These are phyloP conservation scores for Diplodia sapinea DNA, from an alignment of 2,329 filamentous ascomycete species.

Conservation along the genomic window DNA sequence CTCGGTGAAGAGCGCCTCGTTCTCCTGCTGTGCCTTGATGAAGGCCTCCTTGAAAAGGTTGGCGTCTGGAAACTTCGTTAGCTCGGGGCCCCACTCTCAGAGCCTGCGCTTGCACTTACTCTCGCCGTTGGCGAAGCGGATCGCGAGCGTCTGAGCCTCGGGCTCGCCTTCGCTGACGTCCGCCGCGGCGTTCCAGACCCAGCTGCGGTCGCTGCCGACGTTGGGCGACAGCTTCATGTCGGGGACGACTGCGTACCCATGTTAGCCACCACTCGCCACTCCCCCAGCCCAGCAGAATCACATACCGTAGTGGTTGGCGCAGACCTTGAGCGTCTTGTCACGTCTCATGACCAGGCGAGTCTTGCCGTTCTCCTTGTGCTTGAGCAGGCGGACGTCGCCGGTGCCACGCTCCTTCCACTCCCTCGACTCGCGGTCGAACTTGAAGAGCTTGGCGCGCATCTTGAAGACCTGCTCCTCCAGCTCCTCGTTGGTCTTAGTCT, in stretches of 20 bases:
- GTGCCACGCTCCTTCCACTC: constrained; percentile 99
- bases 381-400: constrained; percentile 92
- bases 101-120: constrained; percentile 66
- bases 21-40: constrained; percentile 95
- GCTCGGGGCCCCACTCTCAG: constrained; percentile 37
- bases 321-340: constrained; percentile 99
- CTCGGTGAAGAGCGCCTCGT: constrained; percentile 75
- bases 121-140: constrained; percentile 96
- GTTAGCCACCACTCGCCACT: constrained; percentile 35
- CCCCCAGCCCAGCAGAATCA: constrained; percentile 34
- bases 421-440: constrained; percentile 86
- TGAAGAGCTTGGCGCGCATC: constrained; percentile 99
- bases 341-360: constrained; percentile 97
- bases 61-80: constrained; percentile 68
- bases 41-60: constrained; percentile 98
- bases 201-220: constrained; percentile 95
- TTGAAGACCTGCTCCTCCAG: constrained; percentile 97
- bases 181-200: constrained; percentile 98
- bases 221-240: constrained; percentile 99
- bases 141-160: constrained; percentile 93
- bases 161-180: constrained; percentile 98
- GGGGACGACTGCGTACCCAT: constrained; percentile 72
- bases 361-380: constrained; percentile 99
- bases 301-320: constrained; percentile 99
- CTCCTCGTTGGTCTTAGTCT: constrained; percentile 98